phyloP scores from a whole-genome alignment of 805 yeast species.

The Saturnispora kantuleensis region DNA sequence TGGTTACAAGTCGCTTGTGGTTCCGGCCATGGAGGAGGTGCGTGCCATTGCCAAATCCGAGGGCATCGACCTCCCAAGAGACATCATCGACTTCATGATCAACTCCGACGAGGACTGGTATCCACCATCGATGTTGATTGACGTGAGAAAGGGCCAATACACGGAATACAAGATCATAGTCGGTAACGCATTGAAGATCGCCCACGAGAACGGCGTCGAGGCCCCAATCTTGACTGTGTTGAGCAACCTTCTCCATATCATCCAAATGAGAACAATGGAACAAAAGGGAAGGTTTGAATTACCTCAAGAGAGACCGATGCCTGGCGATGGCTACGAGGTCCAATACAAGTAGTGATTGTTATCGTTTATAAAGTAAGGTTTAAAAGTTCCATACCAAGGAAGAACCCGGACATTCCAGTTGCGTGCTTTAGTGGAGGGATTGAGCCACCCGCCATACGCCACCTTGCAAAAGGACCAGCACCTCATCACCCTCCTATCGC shows the following conservation, averaged over 20 bases:
- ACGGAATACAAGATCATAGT: slow-evolving; percentile 35
- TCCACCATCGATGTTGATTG: slow-evolving; percentile 41
- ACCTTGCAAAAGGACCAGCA: too few species aligned
- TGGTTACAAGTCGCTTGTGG: slow-evolving; percentile 20
- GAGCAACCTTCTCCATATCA: slow-evolving; percentile 22
- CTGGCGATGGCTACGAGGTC: slow-evolving; percentile 16
- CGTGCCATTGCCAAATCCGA: slow-evolving; percentile 37
- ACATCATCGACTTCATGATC: slow-evolving; percentile 27
- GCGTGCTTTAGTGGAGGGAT: too few species aligned
- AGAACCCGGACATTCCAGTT: not conserved
- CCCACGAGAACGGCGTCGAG: slow-evolving; percentile 21
- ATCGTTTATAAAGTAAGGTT: not conserved
- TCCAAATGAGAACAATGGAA: slow-evolving; percentile 27
- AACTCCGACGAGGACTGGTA: slow-evolving; percentile 32
- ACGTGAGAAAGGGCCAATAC: slow-evolving; percentile 31
- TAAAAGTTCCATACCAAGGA: not conserved
- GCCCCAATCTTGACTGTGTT: slow-evolving; percentile 25
- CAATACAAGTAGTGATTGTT: slow-evolving; percentile 5
- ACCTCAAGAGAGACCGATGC: slow-evolving; percentile 25
- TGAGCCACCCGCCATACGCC: too few species aligned
- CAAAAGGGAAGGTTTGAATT: slow-evolving; percentile 20
- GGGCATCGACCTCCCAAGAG: slow-evolving; percentile 31
- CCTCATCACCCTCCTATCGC: too few species aligned
- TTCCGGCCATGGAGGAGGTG: slow-evolving; percentile 38
- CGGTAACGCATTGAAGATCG: slow-evolving; percentile 31